Percentiles rank a stretch among this genome's conserved stretches.
Evolutionary conservation across 192 early-diverging fungal species (phyloP).

Genomic region (Podila epigama): DNA sequence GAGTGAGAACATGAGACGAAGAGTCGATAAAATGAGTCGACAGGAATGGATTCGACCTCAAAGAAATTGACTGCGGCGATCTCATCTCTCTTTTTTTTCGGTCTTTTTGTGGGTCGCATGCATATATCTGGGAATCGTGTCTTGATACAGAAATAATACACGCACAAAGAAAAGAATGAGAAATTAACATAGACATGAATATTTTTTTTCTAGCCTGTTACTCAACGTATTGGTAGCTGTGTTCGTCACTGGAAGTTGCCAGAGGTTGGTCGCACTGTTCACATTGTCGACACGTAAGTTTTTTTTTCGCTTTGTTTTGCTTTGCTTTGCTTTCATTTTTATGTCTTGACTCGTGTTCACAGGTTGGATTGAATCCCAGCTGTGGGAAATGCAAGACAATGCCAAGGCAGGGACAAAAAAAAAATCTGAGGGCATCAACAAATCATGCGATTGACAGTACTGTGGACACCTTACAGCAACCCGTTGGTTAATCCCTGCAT

Average conservation of each 20-base stretch:
- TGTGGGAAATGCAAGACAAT: not conserved
- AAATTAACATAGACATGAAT: not conserved
- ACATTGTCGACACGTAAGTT: slow-evolving; percentile 50
- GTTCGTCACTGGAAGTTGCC: slow-evolving; percentile 46
- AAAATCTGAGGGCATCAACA: too few relatives aligned
- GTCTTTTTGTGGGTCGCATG: not conserved
- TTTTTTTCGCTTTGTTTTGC: not conserved
- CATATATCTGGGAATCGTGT: too few relatives aligned
- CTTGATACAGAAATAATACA: too few relatives aligned
- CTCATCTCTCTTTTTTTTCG: not conserved
- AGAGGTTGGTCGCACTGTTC: slow-evolving; percentile 44
- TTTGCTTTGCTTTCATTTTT: not conserved
- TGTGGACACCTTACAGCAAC: too few relatives aligned
- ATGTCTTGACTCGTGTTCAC: not conserved
- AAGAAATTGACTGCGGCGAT: not conserved
- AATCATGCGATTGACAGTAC: too few relatives aligned
- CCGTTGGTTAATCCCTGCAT: too few relatives aligned
- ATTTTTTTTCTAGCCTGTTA: slow-evolving; percentile 28
- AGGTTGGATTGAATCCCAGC: slow-evolving; percentile 1
- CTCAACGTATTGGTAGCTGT: slow-evolving; percentile 46
- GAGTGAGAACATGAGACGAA: too few relatives aligned
- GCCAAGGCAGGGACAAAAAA: not conserved
- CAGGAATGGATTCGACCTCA: too few relatives aligned
- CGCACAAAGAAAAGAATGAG: not conserved
- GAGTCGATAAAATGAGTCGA: too few relatives aligned